These are phyloP conservation scores for Echria macrotheca DNA, from an alignment of 495 filamentous ascomycete genomes.

Conservation along the genomic window DNA sequence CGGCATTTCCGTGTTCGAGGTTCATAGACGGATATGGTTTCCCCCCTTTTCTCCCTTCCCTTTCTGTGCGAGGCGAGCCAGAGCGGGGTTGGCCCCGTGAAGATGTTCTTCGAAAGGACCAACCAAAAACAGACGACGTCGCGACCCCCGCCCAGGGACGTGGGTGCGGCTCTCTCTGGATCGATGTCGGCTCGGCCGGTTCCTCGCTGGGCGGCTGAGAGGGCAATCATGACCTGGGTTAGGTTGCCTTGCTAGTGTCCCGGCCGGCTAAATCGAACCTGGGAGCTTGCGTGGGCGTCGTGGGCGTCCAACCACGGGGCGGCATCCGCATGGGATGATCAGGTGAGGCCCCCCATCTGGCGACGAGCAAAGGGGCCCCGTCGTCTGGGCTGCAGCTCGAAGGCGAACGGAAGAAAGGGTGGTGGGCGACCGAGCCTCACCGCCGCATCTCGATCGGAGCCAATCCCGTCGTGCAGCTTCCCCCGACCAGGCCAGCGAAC, in stretches of 20 bases:
- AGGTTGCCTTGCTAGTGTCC: not conserved
- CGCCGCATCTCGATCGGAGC: constrained; percentile 4
- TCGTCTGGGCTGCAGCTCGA: not conserved
- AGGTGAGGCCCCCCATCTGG: constrained; percentile 5
- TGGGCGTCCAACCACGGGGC: too few relatives aligned
- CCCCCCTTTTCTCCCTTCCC: not conserved
- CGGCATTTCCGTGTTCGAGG: too few relatives aligned
- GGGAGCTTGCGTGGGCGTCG: not conserved
- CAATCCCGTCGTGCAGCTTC: not conserved
- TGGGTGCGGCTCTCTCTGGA: not conserved
- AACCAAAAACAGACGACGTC: too few relatives aligned
- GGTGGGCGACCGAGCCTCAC: constrained; percentile 7
- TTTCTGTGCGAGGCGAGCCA: not conserved
- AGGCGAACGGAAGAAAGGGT: not conserved
- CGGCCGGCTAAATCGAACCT: not conserved
- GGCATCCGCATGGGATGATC: constrained; percentile 9
- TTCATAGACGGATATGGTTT: not conserved
- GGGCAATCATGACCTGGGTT: not conserved
- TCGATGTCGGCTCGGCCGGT: not conserved
- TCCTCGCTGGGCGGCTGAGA: not conserved
- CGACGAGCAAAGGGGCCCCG: too few relatives aligned
- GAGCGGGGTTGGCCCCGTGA: not conserved
- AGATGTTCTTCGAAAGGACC: too few relatives aligned
- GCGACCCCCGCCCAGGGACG: not conserved
- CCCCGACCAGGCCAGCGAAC: too few relatives aligned